Evolutionary conservation across 176 grass and related monocot genomes (phyloP).

Genomic region (Eleusine indica): DNA sequence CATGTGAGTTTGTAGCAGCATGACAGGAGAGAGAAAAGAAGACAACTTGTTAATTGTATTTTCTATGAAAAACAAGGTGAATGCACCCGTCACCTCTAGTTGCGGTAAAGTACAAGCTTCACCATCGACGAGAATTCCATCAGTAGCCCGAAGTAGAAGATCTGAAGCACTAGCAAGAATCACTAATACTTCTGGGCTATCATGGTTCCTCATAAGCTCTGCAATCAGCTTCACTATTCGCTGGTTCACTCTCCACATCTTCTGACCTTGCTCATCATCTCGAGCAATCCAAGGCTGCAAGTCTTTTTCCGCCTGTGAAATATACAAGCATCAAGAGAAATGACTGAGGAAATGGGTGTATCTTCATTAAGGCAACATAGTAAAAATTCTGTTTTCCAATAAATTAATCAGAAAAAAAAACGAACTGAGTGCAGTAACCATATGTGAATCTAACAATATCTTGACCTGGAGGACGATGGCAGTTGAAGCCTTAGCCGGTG

Average conservation of each 20-base stretch:
- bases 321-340: constrained; percentile 53
- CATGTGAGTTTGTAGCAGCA: not conserved
- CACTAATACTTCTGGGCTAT: constrained; percentile 83
- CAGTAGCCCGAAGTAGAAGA: constrained; percentile 92
- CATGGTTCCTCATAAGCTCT: constrained; percentile 97
- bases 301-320: constrained; percentile 86
- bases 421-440: constrained; percentile 8
- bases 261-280: constrained; percentile 92
- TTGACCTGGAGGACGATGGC: constrained; percentile 96
- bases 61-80: constrained; percentile 12
- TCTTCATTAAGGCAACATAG: not conserved
- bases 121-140: constrained; percentile 97
- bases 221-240: constrained; percentile 93
- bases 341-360: constrained; percentile 46
- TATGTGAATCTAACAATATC: constrained; percentile 39
- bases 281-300: constrained; percentile 97
- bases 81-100: constrained; percentile 70
- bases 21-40: not conserved
- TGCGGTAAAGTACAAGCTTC: constrained; percentile 99
- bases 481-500: constrained; percentile 88
- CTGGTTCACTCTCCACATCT: constrained; percentile 98
- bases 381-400: not conserved
- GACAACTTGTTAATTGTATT: not conserved
- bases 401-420: constrained; percentile 14
- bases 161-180: constrained; percentile 92